phyloP scores from a whole-genome alignment of 1,139 yeast species.

The Yamadazyma triangularis region DNA sequence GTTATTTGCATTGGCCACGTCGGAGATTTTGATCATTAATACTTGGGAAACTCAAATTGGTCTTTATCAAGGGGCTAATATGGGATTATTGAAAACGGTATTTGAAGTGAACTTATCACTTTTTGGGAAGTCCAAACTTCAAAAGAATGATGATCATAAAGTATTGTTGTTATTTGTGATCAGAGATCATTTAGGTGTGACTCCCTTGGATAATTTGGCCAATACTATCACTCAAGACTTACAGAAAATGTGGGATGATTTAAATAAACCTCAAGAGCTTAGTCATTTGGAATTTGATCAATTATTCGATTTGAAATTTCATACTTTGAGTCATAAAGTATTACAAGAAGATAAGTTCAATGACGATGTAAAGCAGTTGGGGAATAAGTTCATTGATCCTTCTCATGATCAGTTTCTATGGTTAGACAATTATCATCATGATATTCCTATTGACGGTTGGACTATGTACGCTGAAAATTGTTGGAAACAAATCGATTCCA shows the following conservation, averaged over 20 bases:
- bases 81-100: constrained; percentile 92
- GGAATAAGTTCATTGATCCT: constrained; percentile 50
- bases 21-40: constrained; percentile 85
- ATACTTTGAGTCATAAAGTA: constrained; percentile 79
- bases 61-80: constrained; percentile 93
- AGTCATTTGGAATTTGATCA: constrained; percentile 54
- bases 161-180: constrained; percentile 82
- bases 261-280: constrained; percentile 69
- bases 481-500: constrained; percentile 91
- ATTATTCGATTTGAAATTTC: constrained; percentile 81
- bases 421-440: constrained; percentile 71
- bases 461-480: constrained; percentile 83
- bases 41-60: constrained; percentile 98
- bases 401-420: constrained; percentile 44
- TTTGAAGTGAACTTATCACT: constrained; percentile 90
- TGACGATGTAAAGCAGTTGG: constrained; percentile 59
- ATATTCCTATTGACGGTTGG: constrained; percentile 95
- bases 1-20: constrained; percentile 85
- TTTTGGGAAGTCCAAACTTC: constrained; percentile 48
- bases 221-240: constrained; percentile 68
- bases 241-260: constrained; percentile 68
- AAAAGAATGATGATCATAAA: constrained; percentile 46
- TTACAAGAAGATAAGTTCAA: constrained; percentile 71
- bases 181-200: constrained; percentile 85
- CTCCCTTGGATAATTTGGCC: constrained; percentile 73